Base-by-base conservation (phyloP, 768 basidiomycete genomes). In the Lactifluus volemus region DNA sequence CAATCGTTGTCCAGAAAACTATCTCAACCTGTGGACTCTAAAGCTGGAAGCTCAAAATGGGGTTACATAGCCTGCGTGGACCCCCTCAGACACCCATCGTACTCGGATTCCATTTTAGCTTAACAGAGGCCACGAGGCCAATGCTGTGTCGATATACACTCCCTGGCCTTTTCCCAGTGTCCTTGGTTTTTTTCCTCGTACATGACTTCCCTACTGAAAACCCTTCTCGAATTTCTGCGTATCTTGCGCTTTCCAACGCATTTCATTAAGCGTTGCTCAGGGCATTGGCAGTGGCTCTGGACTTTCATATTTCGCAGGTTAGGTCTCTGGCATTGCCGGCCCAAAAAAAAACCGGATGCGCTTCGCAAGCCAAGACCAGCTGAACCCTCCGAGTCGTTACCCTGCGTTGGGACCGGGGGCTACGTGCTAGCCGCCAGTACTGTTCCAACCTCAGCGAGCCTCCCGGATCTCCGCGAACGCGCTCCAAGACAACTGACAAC, bases 381-480 rank as follows among this genome's bases (percentile, higher is more conserved):
- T 29, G 49, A 55, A n/a, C 36, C 29, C 15, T 19, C 25, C 25
- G 25, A 25, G 25, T 25, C 50, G 5, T 25, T 32, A 29, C 34
- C 30, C 17, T 29, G 41, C 9, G 39, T 36, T 1, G 17, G 14
- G 19, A 9, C 49, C 9, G 30, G 29, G 3, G 1, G 25, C 5
- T 21, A 45, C 32, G 54, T 38, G 9, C 19, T 58, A 38, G 54
- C 60, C 10, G 60, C 60, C 1, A 61, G 60, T 21, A 10, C 0
- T 12, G 34, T 61, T 17, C 60, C 60, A 21, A 2, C 49, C 17
- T 61, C 60, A 9, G 60, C 38, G 14, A 56, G 44, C 44, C 11
- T 50, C n/a, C 5, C 60, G 4, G 32, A 8, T 53, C 36, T 57
- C 11, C 50, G 41, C 17, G 45, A 48, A 1, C 55, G 2, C 7